Conservation (phyloP, 1,139 yeast genomes). For the Nakaseomyces nivariensis region DNA sequence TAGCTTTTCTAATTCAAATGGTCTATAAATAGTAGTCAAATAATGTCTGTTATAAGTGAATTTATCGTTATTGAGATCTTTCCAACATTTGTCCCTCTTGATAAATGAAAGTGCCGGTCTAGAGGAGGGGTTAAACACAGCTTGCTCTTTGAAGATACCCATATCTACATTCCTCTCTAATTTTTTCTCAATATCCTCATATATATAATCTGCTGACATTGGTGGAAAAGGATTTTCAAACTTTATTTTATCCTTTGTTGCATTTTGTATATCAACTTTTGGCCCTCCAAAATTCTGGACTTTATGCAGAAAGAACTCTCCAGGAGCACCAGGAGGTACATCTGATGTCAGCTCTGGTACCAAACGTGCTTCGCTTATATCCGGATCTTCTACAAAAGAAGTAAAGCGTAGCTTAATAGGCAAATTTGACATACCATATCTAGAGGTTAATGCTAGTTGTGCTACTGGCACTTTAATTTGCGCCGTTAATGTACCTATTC, state of each 20-base stretch:
- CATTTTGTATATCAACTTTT: not conserved
- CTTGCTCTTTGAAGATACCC: not conserved
- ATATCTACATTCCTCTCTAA: not conserved
- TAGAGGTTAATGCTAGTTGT: not conserved
- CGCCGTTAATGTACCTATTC: constrained; percentile 20
- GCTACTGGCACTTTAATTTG: constrained; percentile 22
- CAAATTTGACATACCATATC: not conserved
- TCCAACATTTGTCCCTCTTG: not conserved
- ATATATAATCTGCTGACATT: not conserved
- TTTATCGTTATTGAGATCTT: not conserved
- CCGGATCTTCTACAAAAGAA: constrained; percentile 12
- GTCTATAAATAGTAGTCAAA: not conserved
- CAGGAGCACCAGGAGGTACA: not conserved
- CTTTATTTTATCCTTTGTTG: not conserved
- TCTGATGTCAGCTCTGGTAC: constrained; percentile 1
- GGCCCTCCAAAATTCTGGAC: not conserved
- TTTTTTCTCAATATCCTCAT: constrained; percentile 1
- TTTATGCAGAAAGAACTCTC: constrained; percentile 1
- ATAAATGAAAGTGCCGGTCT: not conserved
- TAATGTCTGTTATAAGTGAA: not conserved
- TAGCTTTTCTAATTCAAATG: not conserved
- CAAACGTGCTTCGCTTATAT: constrained; percentile 5
- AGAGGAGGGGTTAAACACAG: not conserved
- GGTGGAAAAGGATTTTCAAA: not conserved
- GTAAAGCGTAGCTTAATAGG: constrained; percentile 9